phyloP scores from a whole-genome alignment of 1,284 basidiomycete genomes.

The Coriolopsis trogii region DNA sequence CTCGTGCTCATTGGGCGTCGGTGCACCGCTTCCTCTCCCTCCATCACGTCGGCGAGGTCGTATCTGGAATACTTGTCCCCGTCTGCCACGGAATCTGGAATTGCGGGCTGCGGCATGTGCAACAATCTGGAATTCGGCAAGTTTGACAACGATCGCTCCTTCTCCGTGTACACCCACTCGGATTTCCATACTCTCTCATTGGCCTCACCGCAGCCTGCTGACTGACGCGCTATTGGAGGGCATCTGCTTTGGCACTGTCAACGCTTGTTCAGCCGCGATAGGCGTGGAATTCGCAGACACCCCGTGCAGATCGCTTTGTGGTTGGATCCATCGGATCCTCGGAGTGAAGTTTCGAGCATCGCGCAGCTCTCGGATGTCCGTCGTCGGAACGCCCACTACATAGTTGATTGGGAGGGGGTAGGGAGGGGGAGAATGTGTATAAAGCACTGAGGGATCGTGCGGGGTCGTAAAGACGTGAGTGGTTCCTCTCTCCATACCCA shows the following conservation, averaged over 20 bases:
- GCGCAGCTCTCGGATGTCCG: too few relatives aligned
- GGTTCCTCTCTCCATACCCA: too few relatives aligned
- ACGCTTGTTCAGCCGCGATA: conserved; percentile 8
- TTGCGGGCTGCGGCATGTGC: conserved; percentile 19
- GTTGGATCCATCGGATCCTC: too few relatives aligned
- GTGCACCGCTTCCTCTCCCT: conserved; percentile 12
- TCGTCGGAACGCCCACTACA: too few relatives aligned
- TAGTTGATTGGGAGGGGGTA: too few relatives aligned
- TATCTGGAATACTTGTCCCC: conserved; percentile 4
- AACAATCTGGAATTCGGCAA: conserved; percentile 20
- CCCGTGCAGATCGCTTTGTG: not conserved
- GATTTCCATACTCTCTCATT: conserved; percentile 15
- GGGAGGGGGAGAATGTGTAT: too few relatives aligned
- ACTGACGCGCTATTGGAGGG: too few relatives aligned
- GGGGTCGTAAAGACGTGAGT: too few relatives aligned
- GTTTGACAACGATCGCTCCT: not conserved
- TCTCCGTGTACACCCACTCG: not conserved
- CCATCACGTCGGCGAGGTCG: conserved; percentile 14
- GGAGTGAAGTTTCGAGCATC: too few relatives aligned
- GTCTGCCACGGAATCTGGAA: conserved; percentile 24
- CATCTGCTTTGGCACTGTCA: conserved; percentile 1
- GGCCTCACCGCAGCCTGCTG: conserved; percentile 11
- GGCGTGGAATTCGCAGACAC: not conserved
- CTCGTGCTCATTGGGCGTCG: conserved; percentile 19
- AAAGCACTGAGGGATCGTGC: too few relatives aligned